These are phyloP conservation scores for Triticum aestivum DNA, from an alignment of 176 grass and related monocot genomes.

Conservation along the genomic window DNA sequence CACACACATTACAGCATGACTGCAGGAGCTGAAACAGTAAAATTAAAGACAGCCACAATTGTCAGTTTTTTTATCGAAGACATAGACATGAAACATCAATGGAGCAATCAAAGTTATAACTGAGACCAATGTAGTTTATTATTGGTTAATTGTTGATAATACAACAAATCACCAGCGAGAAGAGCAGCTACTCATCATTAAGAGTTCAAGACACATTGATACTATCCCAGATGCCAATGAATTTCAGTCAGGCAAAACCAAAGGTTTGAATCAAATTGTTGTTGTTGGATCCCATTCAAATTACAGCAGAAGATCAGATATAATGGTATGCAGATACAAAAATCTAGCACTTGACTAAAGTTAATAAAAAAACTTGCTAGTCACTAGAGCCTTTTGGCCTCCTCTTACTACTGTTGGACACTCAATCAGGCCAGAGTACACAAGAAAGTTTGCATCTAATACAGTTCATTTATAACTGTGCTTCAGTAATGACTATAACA, in stretches of 20 bases:
- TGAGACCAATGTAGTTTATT: conserved; percentile 19
- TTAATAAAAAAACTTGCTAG: not conserved
- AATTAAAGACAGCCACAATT: not conserved
- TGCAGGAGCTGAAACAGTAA: not conserved
- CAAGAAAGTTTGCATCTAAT: conserved; percentile 1
- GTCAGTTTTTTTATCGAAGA: not conserved
- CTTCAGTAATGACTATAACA: not conserved
- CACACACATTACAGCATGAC: not conserved
- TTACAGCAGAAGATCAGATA: not conserved
- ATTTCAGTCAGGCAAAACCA: not conserved
- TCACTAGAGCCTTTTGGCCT: conserved; percentile 1
- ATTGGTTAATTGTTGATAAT: conserved; percentile 5
- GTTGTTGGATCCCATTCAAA: not conserved
- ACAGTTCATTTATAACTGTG: conserved; percentile 13
- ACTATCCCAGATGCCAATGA: not conserved
- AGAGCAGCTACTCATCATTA: not conserved
- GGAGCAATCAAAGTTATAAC: not conserved
- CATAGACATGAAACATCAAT: conserved; percentile 4
- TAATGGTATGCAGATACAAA: not conserved
- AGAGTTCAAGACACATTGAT: not conserved
- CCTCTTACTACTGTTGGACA: not conserved
- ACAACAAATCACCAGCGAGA: not conserved
- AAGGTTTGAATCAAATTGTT: not conserved
- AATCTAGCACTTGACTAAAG: not conserved
- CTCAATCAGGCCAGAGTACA: not conserved